These are phyloP conservation scores for Colletotrichum euphorbiae DNA, from an alignment of 2,329 filamentous ascomycete species.

Conservation along the genomic window DNA sequence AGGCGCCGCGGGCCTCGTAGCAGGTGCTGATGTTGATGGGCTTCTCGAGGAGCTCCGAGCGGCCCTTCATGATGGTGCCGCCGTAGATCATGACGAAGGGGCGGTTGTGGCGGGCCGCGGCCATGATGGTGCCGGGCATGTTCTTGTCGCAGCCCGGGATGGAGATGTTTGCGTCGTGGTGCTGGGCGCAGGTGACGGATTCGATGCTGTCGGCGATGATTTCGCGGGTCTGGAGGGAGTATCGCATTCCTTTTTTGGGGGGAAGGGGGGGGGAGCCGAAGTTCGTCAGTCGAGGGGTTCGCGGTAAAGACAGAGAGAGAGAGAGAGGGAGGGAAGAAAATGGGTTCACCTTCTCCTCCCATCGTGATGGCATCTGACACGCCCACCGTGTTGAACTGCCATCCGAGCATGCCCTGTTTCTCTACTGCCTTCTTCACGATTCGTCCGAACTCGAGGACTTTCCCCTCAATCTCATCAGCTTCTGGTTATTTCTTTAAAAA, in stretches of 20 bases:
- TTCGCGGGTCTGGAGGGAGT: constrained; percentile 89
- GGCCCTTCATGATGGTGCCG: constrained; percentile 89
- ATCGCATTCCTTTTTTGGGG: constrained; percentile 80
- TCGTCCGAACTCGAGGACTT: constrained; percentile 87
- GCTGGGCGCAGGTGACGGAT: constrained; percentile 90
- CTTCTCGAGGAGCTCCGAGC: constrained; percentile 79
- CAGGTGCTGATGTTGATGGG: constrained; percentile 90
- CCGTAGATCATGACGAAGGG: constrained; percentile 97
- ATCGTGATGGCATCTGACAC: constrained; percentile 94
- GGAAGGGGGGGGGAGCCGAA: neutral
- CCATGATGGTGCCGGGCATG: constrained; percentile 94
- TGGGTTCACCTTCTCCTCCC: constrained; percentile 80
- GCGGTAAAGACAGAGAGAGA: neutral
- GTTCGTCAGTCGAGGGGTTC: neutral
- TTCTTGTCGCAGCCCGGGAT: constrained; percentile 98
- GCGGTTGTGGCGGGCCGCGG: constrained; percentile 88
- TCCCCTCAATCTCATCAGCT: no score
- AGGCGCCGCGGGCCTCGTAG: constrained; percentile 88
- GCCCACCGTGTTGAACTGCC: constrained; percentile 94
- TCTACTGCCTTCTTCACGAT: constrained; percentile 85
- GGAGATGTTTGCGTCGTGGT: constrained; percentile 92
- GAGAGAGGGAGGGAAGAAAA: neutral
- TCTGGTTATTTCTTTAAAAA: no score
- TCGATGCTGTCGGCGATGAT: constrained; percentile 96
- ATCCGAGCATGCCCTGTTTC: constrained; percentile 88